Base-by-base conservation (phyloP, 352 stramenopile genomes). In the Pythium brachiatum region DNA sequence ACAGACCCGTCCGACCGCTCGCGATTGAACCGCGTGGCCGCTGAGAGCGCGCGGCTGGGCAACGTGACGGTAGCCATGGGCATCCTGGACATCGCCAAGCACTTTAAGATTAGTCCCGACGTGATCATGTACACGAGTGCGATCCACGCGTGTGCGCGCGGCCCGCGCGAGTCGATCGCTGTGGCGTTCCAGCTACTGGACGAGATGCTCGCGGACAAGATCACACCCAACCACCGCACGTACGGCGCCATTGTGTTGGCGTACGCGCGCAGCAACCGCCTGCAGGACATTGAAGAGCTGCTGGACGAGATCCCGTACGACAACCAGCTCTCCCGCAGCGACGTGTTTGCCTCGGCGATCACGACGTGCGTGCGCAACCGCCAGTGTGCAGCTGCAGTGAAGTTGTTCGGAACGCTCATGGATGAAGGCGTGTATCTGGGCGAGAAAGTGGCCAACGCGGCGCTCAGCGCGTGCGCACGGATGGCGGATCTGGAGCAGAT, bases 71-170 rank as follows among this genome's bases (percentile, higher is more conserved):
- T 93, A 41, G 84, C 84, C 38, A 58, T 89, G n/a, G 82, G 80
- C 20, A 72, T 91, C 18, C 69, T 93, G 36, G 74, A 89, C 51
- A 90, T 93, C 54, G 71, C 72, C 27, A 81, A 81, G 41, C 75
- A 93, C 61, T 88, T 90, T 43, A 53, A 75, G n/a, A 60, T 91
- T 53, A 47, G 68, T 34, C 80, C 78, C 1, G 81, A 92, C 64
- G 79, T 90, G 9, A 66, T 90, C 29, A 90, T 79, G 29, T 95
- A 88, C 74, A 92, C 82, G 25, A 89, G 81, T 57, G 81, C 79
- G 27, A 95, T 95, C 60, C 79, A 90, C 67, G 84, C 84, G 26
- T 95, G 83, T 38, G 83, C 82, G 12, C 83, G 83, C 47, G 81
- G 79, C 20, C 66, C 64, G 9, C 75, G 68, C 25, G 70, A 69